phyloP scores from a whole-genome alignment of 2,329 filamentous ascomycete species.

The Myotisia sp. region DNA sequence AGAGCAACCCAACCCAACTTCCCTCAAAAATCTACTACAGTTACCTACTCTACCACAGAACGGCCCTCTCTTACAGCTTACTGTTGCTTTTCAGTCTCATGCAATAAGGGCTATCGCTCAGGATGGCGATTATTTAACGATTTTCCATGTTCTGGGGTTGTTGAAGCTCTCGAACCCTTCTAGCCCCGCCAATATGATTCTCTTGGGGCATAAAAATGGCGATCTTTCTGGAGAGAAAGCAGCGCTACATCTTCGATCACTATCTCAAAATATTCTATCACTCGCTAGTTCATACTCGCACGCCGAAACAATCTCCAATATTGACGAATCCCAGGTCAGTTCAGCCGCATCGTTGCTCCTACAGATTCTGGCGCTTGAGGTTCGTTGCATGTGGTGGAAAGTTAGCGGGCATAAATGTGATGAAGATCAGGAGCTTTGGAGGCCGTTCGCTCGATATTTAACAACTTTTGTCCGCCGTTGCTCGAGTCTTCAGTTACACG shows the following conservation, averaged over 20 bases:
- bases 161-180: conserved; percentile 22
- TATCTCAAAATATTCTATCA: conserved; percentile 29
- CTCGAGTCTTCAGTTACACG: conserved; percentile 21
- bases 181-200: conserved; percentile 28
- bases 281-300: conserved; percentile 15
- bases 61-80: conserved; percentile 4
- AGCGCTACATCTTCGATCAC: conserved; percentile 30
- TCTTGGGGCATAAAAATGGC: conserved; percentile 24
- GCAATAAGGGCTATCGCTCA: conserved; percentile 24
- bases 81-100: conserved; percentile 26
- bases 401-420: conserved; percentile 29
- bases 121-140: conserved; percentile 20
- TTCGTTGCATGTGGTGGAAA: conserved; percentile 30
- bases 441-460: conserved; percentile 30
- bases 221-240: conserved; percentile 27
- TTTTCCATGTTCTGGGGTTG: conserved; percentile 20
- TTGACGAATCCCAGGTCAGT: conserved; percentile 14
- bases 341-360: conserved; percentile 22
- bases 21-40: conserved; percentile 17
- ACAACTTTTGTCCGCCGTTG: conserved; percentile 23
- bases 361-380: conserved; percentile 30
- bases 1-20: neutral
- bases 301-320: conserved; percentile 6
- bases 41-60: conserved; percentile 5
- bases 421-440: conserved; percentile 29